Base-by-base conservation (phyloP, 1,139 yeast species). In the Pichia cactophila region DNA sequence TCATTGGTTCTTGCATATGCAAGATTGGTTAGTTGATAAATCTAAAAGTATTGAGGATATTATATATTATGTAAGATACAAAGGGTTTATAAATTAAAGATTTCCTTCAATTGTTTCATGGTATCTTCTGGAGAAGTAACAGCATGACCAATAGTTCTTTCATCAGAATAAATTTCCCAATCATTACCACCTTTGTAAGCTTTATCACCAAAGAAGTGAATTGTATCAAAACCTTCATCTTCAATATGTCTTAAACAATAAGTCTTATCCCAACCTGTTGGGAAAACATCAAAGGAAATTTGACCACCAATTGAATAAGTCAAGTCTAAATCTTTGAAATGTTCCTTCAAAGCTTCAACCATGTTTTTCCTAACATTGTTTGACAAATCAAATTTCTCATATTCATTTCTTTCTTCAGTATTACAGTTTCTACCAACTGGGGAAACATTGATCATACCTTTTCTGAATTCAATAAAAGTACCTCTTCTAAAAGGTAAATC, bases 181-280 rank as follows among this genome's bases (percentile, higher is more conserved):
- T 92, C 99, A 73, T 92, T 92, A 73, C 99, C 98, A 65, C 99
- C 99, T 74, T 87, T 74, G 76, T 85, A 86, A 59, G 96, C 79
- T 80, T 92, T 92, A 78, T 92, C 99, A 72, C 99, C 98, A 66
- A 92, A 92, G 81, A 94, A 94, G 77, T 92, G 97, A 63, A 92
- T 88, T 61, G 80, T 77, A 66, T 83, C 76, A 74, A 90, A 94
- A 56, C 84, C 81, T 71, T 90, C 97, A 55, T 75, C 71, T 62
- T 73, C 89, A 62, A 92, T 90, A 72, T 90, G 98, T 71, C 83
- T 89, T 67, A 94, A 81, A 72, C 96, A 87, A 75, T 90, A 94
- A 56, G 98, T 94, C 81, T 94, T 92, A 72, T 92, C 98, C 99
- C 99, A 92, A 65, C 99, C 99, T 57, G 96, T 86, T 73, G 99